Conservation (phyloP, 2,329 filamentous ascomycete genomes). For the Ophiostoma angusticollis region DNA sequence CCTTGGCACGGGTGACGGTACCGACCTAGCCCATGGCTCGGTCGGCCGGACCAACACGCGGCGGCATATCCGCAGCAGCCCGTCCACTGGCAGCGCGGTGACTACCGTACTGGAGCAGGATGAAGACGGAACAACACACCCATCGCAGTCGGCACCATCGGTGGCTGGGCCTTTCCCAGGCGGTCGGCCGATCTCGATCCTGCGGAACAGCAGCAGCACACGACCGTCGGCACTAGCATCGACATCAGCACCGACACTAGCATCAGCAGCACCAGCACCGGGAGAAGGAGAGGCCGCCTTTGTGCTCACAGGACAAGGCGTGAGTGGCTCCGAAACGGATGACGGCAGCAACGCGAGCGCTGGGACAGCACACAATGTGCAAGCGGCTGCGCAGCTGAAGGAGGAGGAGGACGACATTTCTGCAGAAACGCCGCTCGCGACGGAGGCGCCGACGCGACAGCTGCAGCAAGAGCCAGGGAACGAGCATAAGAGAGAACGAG, state of each 20-base stretch:
- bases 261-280: constrained; percentile 11
- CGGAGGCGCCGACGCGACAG: background rate
- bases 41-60: constrained; percentile 59
- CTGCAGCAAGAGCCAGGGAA: constrained; percentile 4
- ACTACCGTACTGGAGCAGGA: constrained; percentile 72
- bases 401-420: background rate
- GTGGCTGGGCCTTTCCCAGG: no score
- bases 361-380: no score
- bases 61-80: constrained; percentile 67
- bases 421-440: no score
- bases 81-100: constrained; percentile 65
- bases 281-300: constrained; percentile 16
- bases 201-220: background rate
- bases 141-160: background rate
- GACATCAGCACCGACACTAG: background rate
- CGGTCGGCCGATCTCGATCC: background rate
- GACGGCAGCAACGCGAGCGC: constrained; percentile 4
- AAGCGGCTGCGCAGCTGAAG: background rate
- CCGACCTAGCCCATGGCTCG: constrained; percentile 40
- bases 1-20: constrained; percentile 25
- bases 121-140: constrained; percentile 57
- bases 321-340: no score
- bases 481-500: background rate
- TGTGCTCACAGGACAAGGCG: no score
- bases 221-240: background rate